Evolutionary conservation across 1,284 basidiomycete species (phyloP).

Genomic region (Ceratobasidium sp.): DNA sequence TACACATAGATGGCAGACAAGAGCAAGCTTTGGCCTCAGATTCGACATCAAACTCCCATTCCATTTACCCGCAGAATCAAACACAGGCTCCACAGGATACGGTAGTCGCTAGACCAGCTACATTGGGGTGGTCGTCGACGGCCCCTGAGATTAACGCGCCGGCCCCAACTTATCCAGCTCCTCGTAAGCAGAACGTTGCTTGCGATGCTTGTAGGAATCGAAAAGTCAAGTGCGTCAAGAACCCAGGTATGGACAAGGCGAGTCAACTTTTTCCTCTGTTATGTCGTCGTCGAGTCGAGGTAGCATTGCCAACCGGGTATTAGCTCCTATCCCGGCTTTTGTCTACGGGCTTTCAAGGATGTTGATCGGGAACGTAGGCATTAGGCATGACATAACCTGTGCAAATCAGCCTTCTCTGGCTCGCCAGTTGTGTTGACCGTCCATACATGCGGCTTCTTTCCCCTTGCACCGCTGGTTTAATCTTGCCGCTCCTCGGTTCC

Average conservation of each 20-base stretch:
- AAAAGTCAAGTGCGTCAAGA: slow-evolving; percentile 80
- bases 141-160: not conserved
- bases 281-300: not conserved
- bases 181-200: slow-evolving; percentile 85
- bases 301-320: not conserved
- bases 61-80: not conserved
- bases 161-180: slow-evolving; percentile 57
- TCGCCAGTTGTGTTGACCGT: not conserved
- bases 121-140: not conserved
- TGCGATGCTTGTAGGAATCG: slow-evolving; percentile 86
- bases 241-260: slow-evolving; percentile 78
- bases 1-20: not conserved
- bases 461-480: slow-evolving; percentile 4
- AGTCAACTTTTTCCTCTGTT: slow-evolving; percentile 44
- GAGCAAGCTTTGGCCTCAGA: not conserved
- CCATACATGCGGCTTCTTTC: not conserved
- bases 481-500: slow-evolving; percentile 28
- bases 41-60: slow-evolving; percentile 10
- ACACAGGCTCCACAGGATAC: not conserved
- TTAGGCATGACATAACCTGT: not conserved
- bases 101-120: not conserved
- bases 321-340: not conserved
- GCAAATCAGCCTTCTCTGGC: not conserved
- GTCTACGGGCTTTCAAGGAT: not conserved
- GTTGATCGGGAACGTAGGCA: not conserved